Evolutionary conservation across 352 stramenopile species (phyloP), one percentile per base, ranked within the genome.

Genomic region (Aphanomyces invadans): DNA sequence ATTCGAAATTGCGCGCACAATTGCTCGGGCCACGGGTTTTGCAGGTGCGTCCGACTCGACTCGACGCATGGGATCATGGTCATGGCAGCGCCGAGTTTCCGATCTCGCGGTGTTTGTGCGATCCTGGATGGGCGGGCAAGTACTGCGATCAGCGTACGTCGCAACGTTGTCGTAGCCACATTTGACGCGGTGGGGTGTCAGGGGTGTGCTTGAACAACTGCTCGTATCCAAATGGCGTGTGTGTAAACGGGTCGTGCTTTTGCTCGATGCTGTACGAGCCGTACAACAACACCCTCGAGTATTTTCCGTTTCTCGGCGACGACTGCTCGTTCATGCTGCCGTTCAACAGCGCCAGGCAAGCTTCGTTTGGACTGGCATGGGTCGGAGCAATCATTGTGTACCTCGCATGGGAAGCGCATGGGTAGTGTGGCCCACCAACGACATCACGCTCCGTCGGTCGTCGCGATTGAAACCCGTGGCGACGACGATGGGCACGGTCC

Each of bases 131-230:
- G 79, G 96, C 93, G 68, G 95, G 96, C 60, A 89, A 97, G 64
- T 89, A 92, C 72, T 99, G 95, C 71, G 80, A 97, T 10, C 57
- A 76, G 29, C 73, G 79, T 89, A 94, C 44, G 79, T 80, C 42
- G 56, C 15, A 32, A 19, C 7, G 17, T 62, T 29, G 32, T 4
- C 33, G 12, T 12, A 9, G 45, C 9, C 19, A 7, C 5, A 19
- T 48, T 65, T 21, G 59, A 4, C 17, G 53, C 29, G 21, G 26
- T 63, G 54, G 11, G 29, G 7, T 32, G 11, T 23, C 32, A 87
- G 74, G 88, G 55, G 83, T 97, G 71, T 99, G 95, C 66, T 74
- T 98, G 21, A 98, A 98, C 76, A 98, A 98, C 73, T 98, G 96
- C 73, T 97, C 87, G 60, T 98, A 96, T 65, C 96, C 96, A 23